Base-by-base conservation (phyloP, 768 basidiomycete genomes). In the Phanerodontia chrysosporium region DNA sequence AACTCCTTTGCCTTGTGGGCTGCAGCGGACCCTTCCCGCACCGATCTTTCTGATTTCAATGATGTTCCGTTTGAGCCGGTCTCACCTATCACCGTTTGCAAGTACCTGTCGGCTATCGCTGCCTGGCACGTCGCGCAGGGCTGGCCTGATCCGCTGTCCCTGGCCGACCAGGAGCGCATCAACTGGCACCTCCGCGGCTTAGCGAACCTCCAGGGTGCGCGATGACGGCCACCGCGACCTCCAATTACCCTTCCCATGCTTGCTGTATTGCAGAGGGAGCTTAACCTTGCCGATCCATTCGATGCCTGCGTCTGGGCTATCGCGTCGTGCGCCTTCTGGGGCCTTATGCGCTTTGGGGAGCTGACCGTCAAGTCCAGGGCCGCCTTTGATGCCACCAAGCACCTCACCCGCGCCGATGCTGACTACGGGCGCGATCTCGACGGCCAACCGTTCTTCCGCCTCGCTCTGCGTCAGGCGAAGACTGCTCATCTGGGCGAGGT, bases 291-390 rank as follows among this genome's bases (percentile, higher is more conserved):
- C 0, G 49, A 71, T 12, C 65, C 74, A 0, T 79, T 78, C 54
- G 75, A 79, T 53, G 75, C 76, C 0, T 76, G 74, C 30, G 52
- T 77, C 0, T 77, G 75, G 75, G 75, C 76, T 0, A 69, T 71
- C 46, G 69, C 69, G 0, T 30, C 57, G 0, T 76, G 70, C 53
- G 72, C 74, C 0, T 78, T 79, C 63, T 78, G 70, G 69, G 76
- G 76, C 1, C 57, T 76, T 54, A 73, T 75, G 70, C 62, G 70
- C 0, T 74, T 77, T 53, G 74, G 76, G 0, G 75, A 79, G 59
- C 69, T 74, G 0, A 63, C 75, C 0, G 73, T 76, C 0, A 28
- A 46, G 3, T 53, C 71, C 0, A 62, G 64, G 1, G 12, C 32
- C 0, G 57, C 45, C 12, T 77, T 74, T 55, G 36, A 65, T 46